Conservation (phyloP, 495 filamentous ascomycete genomes). For the Pyrenopolyporus hunteri region DNA sequence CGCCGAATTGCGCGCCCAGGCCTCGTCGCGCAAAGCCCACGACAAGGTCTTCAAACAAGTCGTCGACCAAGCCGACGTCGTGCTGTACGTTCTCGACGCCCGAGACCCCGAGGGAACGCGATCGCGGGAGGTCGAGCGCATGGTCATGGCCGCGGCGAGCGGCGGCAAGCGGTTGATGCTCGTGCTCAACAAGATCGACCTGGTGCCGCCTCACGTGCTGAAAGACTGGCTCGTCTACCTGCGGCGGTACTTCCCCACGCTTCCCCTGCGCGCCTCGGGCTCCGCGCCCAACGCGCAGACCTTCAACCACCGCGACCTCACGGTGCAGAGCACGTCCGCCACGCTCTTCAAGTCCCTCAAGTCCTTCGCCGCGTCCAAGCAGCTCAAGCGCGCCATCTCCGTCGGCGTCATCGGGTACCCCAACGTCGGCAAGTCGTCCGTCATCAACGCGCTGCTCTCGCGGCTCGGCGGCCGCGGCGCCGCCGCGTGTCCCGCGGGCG, state of each 20-base stretch:
- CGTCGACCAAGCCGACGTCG: slow-evolving; percentile 85
- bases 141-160: slow-evolving; percentile 81
- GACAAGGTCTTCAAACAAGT: slow-evolving; percentile 97
- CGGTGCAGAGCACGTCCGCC: slow-evolving; percentile 82
- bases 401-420: slow-evolving; percentile 97
- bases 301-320: slow-evolving; percentile 90
- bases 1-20: slow-evolving; percentile 26
- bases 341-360: slow-evolving; percentile 92
- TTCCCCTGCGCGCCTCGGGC: slow-evolving; percentile 86
- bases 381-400: slow-evolving; percentile 85
- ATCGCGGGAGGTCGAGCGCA: slow-evolving; percentile 86
- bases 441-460: slow-evolving; percentile 91
- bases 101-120: slow-evolving; percentile 90
- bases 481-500: slow-evolving; percentile 83
- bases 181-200: slow-evolving; percentile 96
- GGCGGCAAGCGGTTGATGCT: slow-evolving; percentile 90
- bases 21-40: slow-evolving; percentile 78
- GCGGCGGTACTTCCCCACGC: slow-evolving; percentile 88
- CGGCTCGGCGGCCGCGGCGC: slow-evolving; percentile 69
- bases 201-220: slow-evolving; percentile 80
- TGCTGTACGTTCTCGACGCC: slow-evolving; percentile 94
- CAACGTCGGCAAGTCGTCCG: slow-evolving; percentile 96
- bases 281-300: slow-evolving; percentile 84
- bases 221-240: slow-evolving; percentile 85
- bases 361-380: slow-evolving; percentile 80